Conservation (phyloP, 2,329 filamentous ascomycete species). For the Pyricularia sp. region DNA sequence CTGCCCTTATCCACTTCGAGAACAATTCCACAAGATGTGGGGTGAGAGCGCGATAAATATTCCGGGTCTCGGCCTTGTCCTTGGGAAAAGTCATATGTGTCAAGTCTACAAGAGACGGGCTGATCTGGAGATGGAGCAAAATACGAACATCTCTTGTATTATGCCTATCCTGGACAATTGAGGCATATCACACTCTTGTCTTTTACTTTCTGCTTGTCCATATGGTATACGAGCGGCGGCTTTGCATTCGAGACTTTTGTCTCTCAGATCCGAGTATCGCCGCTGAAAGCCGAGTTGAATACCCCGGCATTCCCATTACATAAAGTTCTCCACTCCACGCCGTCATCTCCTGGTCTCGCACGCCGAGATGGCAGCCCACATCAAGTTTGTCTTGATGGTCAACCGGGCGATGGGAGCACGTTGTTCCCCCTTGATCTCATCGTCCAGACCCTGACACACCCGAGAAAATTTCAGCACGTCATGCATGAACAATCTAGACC, state of each 20-base stretch:
- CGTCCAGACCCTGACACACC: not conserved
- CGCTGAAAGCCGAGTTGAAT: not conserved
- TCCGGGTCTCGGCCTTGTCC: not conserved
- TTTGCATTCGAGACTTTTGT: not conserved
- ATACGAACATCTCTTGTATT: not conserved
- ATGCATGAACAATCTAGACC: not conserved
- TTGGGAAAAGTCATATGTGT: not conserved
- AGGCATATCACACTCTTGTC: not conserved
- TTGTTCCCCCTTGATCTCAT: not conserved
- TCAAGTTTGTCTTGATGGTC: not conserved
- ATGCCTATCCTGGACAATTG: not conserved
- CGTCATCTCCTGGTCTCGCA: not conserved
- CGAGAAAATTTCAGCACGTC: not conserved
- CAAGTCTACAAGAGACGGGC: not conserved
- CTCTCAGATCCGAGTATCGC: not conserved
- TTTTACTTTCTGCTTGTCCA: not conserved
- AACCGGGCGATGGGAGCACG: not conserved
- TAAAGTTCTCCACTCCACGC: slow-evolving; percentile 1
- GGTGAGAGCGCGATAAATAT: not conserved
- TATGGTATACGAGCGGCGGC: not conserved
- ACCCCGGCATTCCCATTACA: slow-evolving; percentile 3
- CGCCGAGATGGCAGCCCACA: not conserved
- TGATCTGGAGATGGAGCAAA: not conserved
- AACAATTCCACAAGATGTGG: not conserved
- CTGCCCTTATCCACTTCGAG: not conserved